These are phyloP conservation scores for Colletotrichum limetticola DNA, from an alignment of 2,329 filamentous ascomycete species.

Conservation along the genomic window DNA sequence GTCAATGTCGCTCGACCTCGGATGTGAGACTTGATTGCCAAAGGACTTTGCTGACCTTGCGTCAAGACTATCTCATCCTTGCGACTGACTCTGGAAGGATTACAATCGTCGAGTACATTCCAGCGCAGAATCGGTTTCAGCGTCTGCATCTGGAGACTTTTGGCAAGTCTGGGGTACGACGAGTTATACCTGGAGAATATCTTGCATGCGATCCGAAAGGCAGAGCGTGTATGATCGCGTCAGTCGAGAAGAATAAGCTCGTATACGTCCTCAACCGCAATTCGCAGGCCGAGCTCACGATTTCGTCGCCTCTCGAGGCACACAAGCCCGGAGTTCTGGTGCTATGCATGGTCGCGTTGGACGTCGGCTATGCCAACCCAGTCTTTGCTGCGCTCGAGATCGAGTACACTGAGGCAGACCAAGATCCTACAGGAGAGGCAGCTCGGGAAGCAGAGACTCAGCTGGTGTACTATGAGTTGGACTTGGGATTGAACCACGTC, in stretches of 20 bases:
- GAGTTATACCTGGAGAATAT: constrained; percentile 95
- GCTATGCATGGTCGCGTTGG: constrained; percentile 86
- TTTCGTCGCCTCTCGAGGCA: constrained; percentile 95
- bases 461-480: constrained; percentile 96
- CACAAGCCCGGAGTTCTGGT: constrained; percentile 94
- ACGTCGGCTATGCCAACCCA: constrained; percentile 97
- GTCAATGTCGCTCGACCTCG: constrained; percentile 9
- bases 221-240: constrained; percentile 92
- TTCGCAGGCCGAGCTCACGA: constrained; percentile 92
- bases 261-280: constrained; percentile 98
- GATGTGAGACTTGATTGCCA: constrained; percentile 21
- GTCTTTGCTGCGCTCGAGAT: constrained; percentile 96
- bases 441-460: constrained; percentile 86
- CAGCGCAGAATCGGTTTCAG: constrained; percentile 86
- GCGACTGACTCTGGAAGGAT: constrained; percentile 96
- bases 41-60: constrained; percentile 32
- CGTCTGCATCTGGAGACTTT: constrained; percentile 96
- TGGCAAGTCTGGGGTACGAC: constrained; percentile 93
- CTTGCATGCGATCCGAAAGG: constrained; percentile 96
- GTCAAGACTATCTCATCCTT: constrained; percentile 91
- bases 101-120: constrained; percentile 91
- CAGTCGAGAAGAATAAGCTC: constrained; percentile 98
- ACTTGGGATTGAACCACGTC: constrained; percentile 96
- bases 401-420: constrained; percentile 91
- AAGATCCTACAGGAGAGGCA: constrained; percentile 87